Percentiles rank a stretch among this genome's conserved stretches.
phyloP scores from a whole-genome alignment of 1,284 basidiomycete genomes.

The Trichosporon sp. region DNA sequence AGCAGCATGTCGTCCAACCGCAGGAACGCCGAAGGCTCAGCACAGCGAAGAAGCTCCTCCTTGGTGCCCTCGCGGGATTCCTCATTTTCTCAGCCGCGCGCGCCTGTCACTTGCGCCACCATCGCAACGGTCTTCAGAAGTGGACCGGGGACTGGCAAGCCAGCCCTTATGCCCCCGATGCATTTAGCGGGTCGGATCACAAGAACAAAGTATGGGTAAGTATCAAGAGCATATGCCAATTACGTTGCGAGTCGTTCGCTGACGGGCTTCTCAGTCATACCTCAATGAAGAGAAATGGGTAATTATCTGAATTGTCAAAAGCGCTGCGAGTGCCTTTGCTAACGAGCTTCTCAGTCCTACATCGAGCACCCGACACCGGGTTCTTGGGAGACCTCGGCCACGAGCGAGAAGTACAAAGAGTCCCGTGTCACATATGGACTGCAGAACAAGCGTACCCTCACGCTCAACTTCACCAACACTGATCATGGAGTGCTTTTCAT shows the following conservation, averaged over 20 bases:
- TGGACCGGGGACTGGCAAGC: neutral
- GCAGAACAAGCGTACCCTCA: neutral
- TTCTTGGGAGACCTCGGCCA: neutral
- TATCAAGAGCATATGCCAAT: neutral
- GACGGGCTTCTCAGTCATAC: neutral
- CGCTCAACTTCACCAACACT: conserved; percentile 16
- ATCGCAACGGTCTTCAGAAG: neutral
- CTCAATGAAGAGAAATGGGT: too few relatives aligned
- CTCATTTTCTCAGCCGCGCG: neutral
- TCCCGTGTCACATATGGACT: neutral
- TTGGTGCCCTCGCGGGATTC: neutral
- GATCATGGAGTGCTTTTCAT: conserved; percentile 20
- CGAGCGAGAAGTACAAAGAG: too few relatives aligned
- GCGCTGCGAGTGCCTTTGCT: neutral
- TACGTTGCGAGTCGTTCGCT: neutral
- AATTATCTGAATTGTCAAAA: too few relatives aligned
- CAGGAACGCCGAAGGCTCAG: neutral
- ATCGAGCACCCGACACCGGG: neutral
- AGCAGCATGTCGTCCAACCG: neutral
- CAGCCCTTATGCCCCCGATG: neutral
- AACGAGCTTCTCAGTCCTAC: neutral
- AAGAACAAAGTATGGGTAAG: neutral
- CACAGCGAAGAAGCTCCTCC: neutral
- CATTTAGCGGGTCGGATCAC: neutral
- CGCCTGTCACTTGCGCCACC: neutral